Conservation (phyloP, 495 filamentous ascomycete species). For the Staphylotrichum longicolle region DNA sequence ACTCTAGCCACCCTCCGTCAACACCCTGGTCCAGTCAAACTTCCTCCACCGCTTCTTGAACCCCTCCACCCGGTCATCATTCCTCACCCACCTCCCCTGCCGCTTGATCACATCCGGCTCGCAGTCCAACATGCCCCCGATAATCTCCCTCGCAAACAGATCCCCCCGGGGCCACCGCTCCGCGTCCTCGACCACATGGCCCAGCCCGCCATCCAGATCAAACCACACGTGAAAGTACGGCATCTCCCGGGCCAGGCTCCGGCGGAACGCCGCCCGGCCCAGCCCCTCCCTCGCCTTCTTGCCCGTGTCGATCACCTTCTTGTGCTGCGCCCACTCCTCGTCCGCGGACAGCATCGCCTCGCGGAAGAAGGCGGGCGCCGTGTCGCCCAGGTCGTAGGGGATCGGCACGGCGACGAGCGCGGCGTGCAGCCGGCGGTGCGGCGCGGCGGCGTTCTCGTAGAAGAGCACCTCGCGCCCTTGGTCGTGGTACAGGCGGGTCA, state of each 20-base stretch:
- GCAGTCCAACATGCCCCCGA: slow-evolving; percentile 90
- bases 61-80: slow-evolving; percentile 68
- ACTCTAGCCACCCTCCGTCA: slow-evolving; percentile 44
- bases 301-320: slow-evolving; percentile 88
- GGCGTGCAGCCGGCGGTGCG: slow-evolving; percentile 76
- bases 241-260: slow-evolving; percentile 89
- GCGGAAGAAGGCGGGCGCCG: slow-evolving; percentile 90
- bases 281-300: slow-evolving; percentile 62
- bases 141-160: slow-evolving; percentile 85
- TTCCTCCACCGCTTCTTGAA: slow-evolving; percentile 86
- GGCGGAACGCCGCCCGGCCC: slow-evolving; percentile 79
- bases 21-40: slow-evolving; percentile 92
- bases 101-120: slow-evolving; percentile 82
- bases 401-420: slow-evolving; percentile 83
- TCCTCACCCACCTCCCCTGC: slow-evolving; percentile 84
- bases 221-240: slow-evolving; percentile 99
- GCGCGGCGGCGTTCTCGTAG: slow-evolving; percentile 92
- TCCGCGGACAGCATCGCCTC: slow-evolving; percentile 87
- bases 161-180: slow-evolving; percentile 89
- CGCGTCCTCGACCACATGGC: slow-evolving; percentile 87
- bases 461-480: slow-evolving; percentile 90
- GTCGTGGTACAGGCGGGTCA: slow-evolving; percentile 88
- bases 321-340: slow-evolving; percentile 93
- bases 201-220: slow-evolving; percentile 83
- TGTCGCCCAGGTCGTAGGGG: slow-evolving; percentile 82